Percentiles rank a stretch among this genome's conserved stretches.
phyloP scores from a whole-genome alignment of 768 basidiomycete species.

The Boletus fagicola region DNA sequence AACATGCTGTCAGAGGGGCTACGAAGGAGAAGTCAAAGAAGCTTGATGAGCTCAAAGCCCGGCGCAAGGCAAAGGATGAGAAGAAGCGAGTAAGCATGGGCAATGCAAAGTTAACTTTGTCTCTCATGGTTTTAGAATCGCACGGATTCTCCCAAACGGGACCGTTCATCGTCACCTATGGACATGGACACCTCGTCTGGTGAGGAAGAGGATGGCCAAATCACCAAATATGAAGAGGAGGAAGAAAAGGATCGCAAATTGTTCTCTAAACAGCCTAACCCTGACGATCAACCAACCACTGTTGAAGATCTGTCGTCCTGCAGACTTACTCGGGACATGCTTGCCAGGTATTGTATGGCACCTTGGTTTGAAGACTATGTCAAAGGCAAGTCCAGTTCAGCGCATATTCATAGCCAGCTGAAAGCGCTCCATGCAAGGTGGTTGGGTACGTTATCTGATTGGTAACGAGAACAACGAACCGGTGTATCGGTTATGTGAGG shows the following conservation, averaged over 20 bases:
- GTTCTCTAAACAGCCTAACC: conserved; percentile 41
- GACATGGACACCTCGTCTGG: conserved; percentile 82
- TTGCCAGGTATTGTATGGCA: conserved; percentile 68
- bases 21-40: conserved; percentile 80
- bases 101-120: background rate
- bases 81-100: conserved; percentile 65
- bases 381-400: conserved; percentile 49
- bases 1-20: conserved; percentile 67
- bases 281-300: conserved; percentile 48
- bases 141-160: conserved; percentile 59
- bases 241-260: conserved; percentile 62
- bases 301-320: conserved; percentile 60
- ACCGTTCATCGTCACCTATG: conserved; percentile 77
- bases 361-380: conserved; percentile 88
- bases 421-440: conserved; percentile 44
- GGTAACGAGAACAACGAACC: conserved; percentile 55
- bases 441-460: conserved; percentile 84
- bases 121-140: conserved; percentile 38
- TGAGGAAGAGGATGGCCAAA: conserved; percentile 77
- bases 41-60: conserved; percentile 83
- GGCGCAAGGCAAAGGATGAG: conserved; percentile 85
- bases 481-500: conserved; percentile 81
- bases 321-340: conserved; percentile 61
- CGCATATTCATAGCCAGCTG: background rate
- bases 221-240: conserved; percentile 69